Evolutionary conservation across 2,329 filamentous ascomycete genomes (phyloP).

Genomic region (Corniculantispora saksenae): DNA sequence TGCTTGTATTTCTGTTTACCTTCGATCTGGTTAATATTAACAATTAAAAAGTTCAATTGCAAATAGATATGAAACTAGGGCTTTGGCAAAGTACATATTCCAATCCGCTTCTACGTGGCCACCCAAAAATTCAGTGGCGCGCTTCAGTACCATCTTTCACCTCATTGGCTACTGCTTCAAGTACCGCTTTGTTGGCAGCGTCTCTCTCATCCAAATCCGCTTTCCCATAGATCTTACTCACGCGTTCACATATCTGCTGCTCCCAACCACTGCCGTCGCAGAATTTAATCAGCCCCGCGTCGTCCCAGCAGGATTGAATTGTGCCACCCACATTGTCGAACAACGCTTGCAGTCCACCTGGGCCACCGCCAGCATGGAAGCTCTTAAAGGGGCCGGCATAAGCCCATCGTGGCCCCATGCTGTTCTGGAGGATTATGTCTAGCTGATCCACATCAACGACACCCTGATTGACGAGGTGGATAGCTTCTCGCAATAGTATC

Average conservation of each 20-base stretch:
- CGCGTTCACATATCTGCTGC: not conserved
- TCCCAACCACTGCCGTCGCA: not conserved
- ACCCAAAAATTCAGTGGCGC: not conserved
- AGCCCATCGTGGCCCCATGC: constrained; percentile 4
- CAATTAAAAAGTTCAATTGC: too few species aligned
- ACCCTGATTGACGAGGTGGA: constrained; percentile 1
- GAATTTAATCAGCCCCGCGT: not conserved
- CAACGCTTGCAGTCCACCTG: not conserved
- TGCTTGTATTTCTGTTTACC: too few species aligned
- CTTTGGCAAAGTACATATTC: too few species aligned
- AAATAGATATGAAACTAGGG: too few species aligned
- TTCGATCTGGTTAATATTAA: too few species aligned
- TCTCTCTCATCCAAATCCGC: constrained; percentile 1
- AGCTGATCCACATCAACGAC: not conserved
- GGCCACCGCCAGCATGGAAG: not conserved
- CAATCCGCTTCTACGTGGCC: too few species aligned
- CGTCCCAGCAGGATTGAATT: constrained; percentile 1
- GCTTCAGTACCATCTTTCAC: not conserved
- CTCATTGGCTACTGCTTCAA: not conserved
- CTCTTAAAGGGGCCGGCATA: constrained; percentile 10
- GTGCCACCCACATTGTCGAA: constrained; percentile 6
- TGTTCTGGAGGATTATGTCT: not conserved
- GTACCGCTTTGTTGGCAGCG: not conserved
- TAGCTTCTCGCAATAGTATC: constrained; percentile 5
- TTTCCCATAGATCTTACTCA: not conserved